These are phyloP conservation scores for Emergomyces pasteurianus DNA, from an alignment of 2,329 filamentous ascomycete species.

Conservation along the genomic window DNA sequence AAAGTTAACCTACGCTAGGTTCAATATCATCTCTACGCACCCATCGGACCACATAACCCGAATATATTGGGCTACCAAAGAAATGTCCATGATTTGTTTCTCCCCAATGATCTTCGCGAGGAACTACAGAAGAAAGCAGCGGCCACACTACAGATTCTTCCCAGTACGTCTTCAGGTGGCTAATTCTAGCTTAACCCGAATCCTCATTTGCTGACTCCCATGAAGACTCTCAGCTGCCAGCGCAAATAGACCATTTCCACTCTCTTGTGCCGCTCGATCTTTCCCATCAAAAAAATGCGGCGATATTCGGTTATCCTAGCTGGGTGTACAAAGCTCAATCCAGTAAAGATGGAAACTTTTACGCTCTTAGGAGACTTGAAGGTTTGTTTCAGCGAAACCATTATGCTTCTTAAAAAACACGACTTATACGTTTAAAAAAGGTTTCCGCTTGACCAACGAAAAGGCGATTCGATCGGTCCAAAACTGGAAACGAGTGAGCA, in stretches of 20 bases:
- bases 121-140: conserved; percentile 83
- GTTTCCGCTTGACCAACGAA: conserved; percentile 79
- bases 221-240: conserved; percentile 56
- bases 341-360: conserved; percentile 77
- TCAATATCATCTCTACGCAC: conserved; percentile 88
- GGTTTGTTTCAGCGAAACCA: conserved; percentile 33
- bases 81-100: conserved; percentile 80
- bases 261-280: conserved; percentile 83
- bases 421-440: conserved; percentile 26
- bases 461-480: conserved; percentile 76
- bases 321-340: conserved; percentile 95
- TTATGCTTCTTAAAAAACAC: neutral
- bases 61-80: conserved; percentile 77
- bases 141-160: conserved; percentile 71
- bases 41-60: conserved; percentile 68
- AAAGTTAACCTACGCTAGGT: conserved; percentile 36
- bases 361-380: conserved; percentile 76
- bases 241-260: conserved; percentile 74
- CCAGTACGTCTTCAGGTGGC: conserved; percentile 43
- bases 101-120: conserved; percentile 74
- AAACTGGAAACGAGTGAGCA: conserved; percentile 77
- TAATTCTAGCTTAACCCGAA: neutral
- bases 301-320: conserved; percentile 74
- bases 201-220: neutral
- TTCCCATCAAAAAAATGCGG: conserved; percentile 62